Evolutionary conservation across 306 rosid genomes (phyloP).

Genomic region (Dryas octopetala): DNA sequence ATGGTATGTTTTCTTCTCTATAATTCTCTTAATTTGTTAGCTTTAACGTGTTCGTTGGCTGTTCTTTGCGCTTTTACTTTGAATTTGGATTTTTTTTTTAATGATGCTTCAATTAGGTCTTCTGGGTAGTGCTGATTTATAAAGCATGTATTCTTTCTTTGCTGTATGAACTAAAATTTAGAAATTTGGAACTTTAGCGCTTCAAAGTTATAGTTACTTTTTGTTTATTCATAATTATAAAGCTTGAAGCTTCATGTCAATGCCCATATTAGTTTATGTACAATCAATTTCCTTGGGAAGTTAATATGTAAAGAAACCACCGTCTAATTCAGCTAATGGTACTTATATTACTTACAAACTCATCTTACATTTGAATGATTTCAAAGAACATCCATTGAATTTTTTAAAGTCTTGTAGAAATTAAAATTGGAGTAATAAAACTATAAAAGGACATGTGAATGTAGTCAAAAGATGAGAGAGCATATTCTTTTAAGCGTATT

Average conservation of each 20-base stretch:
- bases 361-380: background rate
- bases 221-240: background rate
- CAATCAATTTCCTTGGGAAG: background rate
- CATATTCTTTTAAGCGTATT: too few species aligned
- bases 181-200: constrained; percentile 6
- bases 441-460: too few species aligned
- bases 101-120: constrained; percentile 5
- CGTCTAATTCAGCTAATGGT: background rate
- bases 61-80: constrained; percentile 3
- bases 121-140: constrained; percentile 23
- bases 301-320: background rate
- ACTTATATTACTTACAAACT: background rate
- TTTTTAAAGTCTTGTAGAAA: background rate
- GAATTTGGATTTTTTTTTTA: background rate
- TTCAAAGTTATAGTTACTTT: background rate
- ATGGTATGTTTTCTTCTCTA: constrained; percentile 53
- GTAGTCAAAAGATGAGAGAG: too few species aligned
- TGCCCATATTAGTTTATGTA: background rate
- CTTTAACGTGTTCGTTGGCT: background rate
- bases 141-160: constrained; percentile 15
- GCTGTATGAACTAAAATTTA: background rate
- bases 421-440: background rate
- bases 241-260: background rate
- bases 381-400: background rate
- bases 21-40: background rate